Evolutionary conservation across 2,329 filamentous ascomycete genomes (phyloP).

Genomic region (Aspergillus pseudoglaucus): DNA sequence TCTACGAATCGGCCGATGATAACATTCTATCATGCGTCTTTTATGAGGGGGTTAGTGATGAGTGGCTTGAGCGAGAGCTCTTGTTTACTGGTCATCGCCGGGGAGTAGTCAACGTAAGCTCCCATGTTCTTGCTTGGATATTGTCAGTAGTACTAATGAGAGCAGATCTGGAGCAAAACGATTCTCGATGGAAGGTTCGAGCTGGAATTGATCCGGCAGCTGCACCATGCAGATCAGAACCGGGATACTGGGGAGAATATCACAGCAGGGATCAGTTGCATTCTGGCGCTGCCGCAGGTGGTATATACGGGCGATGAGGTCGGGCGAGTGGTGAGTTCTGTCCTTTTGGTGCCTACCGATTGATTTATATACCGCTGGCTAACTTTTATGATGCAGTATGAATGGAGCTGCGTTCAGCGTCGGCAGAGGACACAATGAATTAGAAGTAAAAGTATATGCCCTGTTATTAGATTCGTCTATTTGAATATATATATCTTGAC

Average conservation of each 20-base stretch:
- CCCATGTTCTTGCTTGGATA: not conserved
- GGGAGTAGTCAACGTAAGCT: conserved; percentile 66
- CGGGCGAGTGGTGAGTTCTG: conserved; percentile 69
- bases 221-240: conserved; percentile 71
- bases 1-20: conserved; percentile 68
- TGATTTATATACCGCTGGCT: conserved; percentile 7
- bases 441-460: not conserved
- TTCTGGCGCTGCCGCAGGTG: conserved; percentile 71
- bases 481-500: too few relatives aligned
- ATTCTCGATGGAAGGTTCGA: conserved; percentile 62
- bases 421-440: conserved; percentile 22
- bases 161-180: conserved; percentile 52
- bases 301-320: conserved; percentile 94
- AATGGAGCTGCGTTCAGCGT: conserved; percentile 52
- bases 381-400: conserved; percentile 38
- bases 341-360: not conserved
- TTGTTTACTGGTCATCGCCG: conserved; percentile 82
- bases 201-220: conserved; percentile 68
- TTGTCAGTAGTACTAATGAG: conserved; percentile 2
- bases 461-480: too few relatives aligned
- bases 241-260: conserved; percentile 54
- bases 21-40: conserved; percentile 77
- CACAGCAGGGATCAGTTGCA: conserved; percentile 70
- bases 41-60: conserved; percentile 83
- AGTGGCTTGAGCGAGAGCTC: conserved; percentile 82